phyloP scores from a whole-genome alignment of 768 basidiomycete species.

The Clitopilus passeckerianus region DNA sequence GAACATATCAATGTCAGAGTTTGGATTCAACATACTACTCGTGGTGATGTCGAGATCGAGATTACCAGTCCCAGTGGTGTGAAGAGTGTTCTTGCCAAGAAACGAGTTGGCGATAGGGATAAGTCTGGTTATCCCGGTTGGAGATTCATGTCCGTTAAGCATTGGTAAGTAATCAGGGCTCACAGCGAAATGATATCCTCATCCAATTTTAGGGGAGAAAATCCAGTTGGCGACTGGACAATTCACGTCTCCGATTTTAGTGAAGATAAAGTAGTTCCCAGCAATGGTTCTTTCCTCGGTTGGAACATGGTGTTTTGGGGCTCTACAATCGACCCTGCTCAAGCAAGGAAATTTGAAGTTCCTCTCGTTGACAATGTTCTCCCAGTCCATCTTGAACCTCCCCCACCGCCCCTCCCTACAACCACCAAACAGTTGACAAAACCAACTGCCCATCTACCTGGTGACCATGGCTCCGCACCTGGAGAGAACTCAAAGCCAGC shows the following conservation, averaged over 20 bases:
- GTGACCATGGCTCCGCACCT: slow-evolving; percentile 73
- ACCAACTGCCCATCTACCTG: slow-evolving; percentile 84
- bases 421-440: slow-evolving; percentile 67
- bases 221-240: slow-evolving; percentile 87
- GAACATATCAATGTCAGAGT: slow-evolving; percentile 93
- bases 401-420: slow-evolving; percentile 28
- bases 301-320: slow-evolving; percentile 97
- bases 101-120: slow-evolving; percentile 60
- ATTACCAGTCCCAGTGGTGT: slow-evolving; percentile 82
- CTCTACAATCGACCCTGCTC: slow-evolving; percentile 66
- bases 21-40: slow-evolving; percentile 82
- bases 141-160: slow-evolving; percentile 98
- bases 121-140: slow-evolving; percentile 82
- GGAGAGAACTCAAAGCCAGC: slow-evolving; percentile 81
- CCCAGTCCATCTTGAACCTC: slow-evolving; percentile 34
- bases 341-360: slow-evolving; percentile 59
- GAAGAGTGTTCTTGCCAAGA: slow-evolving; percentile 76
- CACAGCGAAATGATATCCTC: slow-evolving; percentile 6
- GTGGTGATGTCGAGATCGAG: slow-evolving; percentile 94
- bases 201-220: slow-evolving; percentile 70
- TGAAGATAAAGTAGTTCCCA: slow-evolving; percentile 46
- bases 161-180: slow-evolving; percentile 61
- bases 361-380: slow-evolving; percentile 47
- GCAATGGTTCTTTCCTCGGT: slow-evolving; percentile 71
- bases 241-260: slow-evolving; percentile 72